A percentile compares a stretch with the other conserved stretches of the same genome.
These are phyloP conservation scores for Pelargonium nanum DNA, from an alignment of 345 rosid species.

Conservation along the genomic window DNA sequence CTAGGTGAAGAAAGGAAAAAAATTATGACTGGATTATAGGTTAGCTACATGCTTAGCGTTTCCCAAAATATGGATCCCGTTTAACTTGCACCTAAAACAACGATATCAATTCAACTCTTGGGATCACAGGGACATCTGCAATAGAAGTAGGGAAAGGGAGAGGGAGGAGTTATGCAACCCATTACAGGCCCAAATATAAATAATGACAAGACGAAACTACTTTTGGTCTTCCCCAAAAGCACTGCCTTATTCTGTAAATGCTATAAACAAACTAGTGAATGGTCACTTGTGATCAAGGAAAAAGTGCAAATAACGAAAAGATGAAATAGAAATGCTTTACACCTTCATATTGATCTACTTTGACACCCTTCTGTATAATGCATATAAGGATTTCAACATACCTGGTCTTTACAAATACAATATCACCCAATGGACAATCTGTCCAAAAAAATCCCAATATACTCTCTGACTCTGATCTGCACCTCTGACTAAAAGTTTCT, in stretches of 20 bases:
- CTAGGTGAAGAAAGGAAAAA: too few relatives aligned
- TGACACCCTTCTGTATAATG: neutral
- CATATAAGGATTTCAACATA: constrained; percentile 17
- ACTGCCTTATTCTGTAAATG: neutral
- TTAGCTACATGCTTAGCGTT: too few relatives aligned
- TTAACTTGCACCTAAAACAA: neutral
- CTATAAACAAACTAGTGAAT: neutral
- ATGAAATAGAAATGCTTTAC: neutral
- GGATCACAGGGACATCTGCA: neutral
- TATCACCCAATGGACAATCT: constrained; percentile 74
- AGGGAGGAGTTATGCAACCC: neutral
- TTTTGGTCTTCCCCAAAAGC: neutral
- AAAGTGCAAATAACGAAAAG: neutral
- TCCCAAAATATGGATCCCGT: too few relatives aligned
- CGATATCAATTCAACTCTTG: neutral
- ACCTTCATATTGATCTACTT: neutral
- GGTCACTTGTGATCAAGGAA: neutral
- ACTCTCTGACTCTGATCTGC: constrained; percentile 70
- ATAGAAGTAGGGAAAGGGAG: neutral
- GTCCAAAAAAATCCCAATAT: constrained; percentile 95
- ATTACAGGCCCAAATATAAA: neutral
- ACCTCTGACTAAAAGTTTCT: constrained; percentile 45
- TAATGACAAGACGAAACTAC: neutral
- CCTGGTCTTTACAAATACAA: constrained; percentile 92
- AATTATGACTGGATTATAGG: too few relatives aligned